phyloP scores from a whole-genome alignment of 148 eudicot species.

The Rhododendron kiyosumense region DNA sequence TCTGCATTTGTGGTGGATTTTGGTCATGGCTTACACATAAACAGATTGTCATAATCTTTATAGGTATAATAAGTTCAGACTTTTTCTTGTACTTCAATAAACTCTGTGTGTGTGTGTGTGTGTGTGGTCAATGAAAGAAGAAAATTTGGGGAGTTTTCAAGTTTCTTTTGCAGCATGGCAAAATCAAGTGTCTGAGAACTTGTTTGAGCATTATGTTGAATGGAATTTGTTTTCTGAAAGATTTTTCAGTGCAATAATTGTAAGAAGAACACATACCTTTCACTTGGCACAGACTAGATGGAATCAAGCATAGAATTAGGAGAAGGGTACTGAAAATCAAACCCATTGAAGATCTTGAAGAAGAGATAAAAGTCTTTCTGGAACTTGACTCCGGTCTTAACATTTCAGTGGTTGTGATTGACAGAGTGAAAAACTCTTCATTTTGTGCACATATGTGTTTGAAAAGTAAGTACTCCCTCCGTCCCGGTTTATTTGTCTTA shows the following conservation, averaged over 20 bases:
- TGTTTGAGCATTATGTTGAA: background rate
- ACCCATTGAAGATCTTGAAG: constrained; percentile 45
- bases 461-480: too few species aligned
- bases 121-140: background rate
- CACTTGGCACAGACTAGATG: constrained; percentile 47
- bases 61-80: background rate
- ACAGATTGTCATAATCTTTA: background rate
- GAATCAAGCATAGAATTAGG: constrained; percentile 36
- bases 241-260: background rate
- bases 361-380: constrained; percentile 3
- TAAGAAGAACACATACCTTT: constrained; percentile 43
- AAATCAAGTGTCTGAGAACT: background rate
- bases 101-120: background rate
- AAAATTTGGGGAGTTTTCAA: background rate
- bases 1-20: constrained; percentile 48
- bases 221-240: background rate
- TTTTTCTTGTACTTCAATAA: background rate
- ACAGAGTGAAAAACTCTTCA: constrained; percentile 1
- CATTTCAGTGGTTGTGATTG: constrained; percentile 8
- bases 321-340: constrained; percentile 22
- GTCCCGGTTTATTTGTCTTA: too few species aligned
- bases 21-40: background rate
- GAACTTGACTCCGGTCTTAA: constrained; percentile 14
- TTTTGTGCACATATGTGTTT: background rate
- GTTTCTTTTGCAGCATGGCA: background rate